phyloP scores from a whole-genome alignment of 768 basidiomycete genomes.

The Suillus luteus region DNA sequence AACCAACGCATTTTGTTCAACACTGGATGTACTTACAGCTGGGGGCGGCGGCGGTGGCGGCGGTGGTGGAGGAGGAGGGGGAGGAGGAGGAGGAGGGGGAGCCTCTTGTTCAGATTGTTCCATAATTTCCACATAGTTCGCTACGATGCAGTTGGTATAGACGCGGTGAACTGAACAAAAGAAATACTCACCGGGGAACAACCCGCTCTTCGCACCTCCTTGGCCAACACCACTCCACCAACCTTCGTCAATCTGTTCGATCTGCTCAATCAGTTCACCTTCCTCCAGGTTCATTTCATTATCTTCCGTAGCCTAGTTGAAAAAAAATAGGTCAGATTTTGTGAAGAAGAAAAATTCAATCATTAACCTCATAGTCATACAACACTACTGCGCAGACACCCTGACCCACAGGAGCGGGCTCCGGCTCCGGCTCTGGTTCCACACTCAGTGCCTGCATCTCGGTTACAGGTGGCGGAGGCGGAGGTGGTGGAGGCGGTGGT shows the following conservation, averaged over 20 bases:
- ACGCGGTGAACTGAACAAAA: not conserved
- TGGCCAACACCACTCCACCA: slow-evolving; percentile 88
- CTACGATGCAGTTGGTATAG: slow-evolving; percentile 36
- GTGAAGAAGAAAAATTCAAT: not conserved
- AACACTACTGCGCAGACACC: slow-evolving; percentile 75
- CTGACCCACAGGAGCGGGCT: slow-evolving; percentile 23
- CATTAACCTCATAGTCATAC: slow-evolving; percentile 73
- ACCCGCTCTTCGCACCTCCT: slow-evolving; percentile 65
- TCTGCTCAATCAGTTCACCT: slow-evolving; percentile 78
- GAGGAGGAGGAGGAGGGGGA: slow-evolving; percentile 59
- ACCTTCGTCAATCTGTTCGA: slow-evolving; percentile 84
- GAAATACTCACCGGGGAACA: slow-evolving; percentile 74
- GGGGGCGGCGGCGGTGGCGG: slow-evolving; percentile 48
- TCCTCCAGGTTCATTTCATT: slow-evolving; percentile 83
- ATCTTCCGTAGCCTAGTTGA: slow-evolving; percentile 68
- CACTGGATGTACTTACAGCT: slow-evolving; percentile 39
- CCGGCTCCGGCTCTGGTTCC: slow-evolving; percentile 39
- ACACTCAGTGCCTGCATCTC: slow-evolving; percentile 28
- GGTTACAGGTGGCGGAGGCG: slow-evolving; percentile 46
- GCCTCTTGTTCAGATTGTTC: slow-evolving; percentile 49
- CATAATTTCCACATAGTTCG: slow-evolving; percentile 86
- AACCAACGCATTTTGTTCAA: not conserved
- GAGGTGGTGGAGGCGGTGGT: slow-evolving; percentile 48
- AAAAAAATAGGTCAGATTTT: not conserved
- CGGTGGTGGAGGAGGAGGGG: slow-evolving; percentile 38